Base-by-base conservation (phyloP, 2,329 filamentous ascomycete species). In the Fusarium begoniae region DNA sequence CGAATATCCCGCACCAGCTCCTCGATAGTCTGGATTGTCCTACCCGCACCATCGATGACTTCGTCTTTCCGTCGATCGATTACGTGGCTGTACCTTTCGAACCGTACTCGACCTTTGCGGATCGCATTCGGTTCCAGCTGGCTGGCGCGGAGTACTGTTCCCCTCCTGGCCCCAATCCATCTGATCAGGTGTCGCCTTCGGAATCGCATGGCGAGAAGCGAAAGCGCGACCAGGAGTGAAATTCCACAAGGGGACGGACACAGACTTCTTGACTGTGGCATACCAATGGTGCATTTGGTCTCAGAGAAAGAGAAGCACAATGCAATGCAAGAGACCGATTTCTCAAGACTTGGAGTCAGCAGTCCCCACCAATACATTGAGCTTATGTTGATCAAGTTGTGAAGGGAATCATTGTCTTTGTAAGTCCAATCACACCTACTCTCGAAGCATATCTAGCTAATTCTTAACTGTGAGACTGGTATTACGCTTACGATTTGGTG, bases 211-310 rank as follows among this genome's bases (percentile, higher is more conserved):
- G 32, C 6, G 8, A 37, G n/a, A 53, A 53, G 32, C 32, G 50
- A 53, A 37, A 53, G 50, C 13, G 32, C 17, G 18, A 53, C 6
- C 11, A 35, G 5, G 22, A n/a, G 8, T 24, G 7, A 35, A 13
- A 2, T 0, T 14, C 2, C 11, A 8, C 8, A 18, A n/a, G 17
- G 11, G 1, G 13, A 20, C 4, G 4, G 3, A 8, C 8, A 24
- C 3, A 20, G 5, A 8, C 9, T 18, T 13, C 15, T 35, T 18
- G 30, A 24, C 8, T 5, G 7, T 14, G 22, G 15, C 11, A 13
- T 32, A 6, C 3, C 3, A 4, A n/a, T 10, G 8, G 3, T 13
- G 22, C 15, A 35, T 1, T 7, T 14, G 1, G 30, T 10, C 12
- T 2, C 15, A 32, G 22, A 30, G 10, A 32, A 6, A 10, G 20